These are phyloP conservation scores for Linum lewisii DNA, from an alignment of 345 rosid genomes.

Conservation along the genomic window DNA sequence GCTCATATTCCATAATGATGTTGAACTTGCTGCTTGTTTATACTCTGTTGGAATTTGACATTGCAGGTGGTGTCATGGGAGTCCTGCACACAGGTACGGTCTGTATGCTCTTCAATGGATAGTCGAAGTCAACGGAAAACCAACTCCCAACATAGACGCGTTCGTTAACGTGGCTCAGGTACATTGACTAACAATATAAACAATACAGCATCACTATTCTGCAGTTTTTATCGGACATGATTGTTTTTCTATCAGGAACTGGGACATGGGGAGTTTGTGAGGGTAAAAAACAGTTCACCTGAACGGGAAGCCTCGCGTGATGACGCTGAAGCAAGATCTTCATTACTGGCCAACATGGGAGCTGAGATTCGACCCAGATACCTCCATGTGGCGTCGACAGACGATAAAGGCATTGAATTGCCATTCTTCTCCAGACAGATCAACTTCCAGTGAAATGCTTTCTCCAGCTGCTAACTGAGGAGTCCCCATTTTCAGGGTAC, in stretches of 20 bases:
- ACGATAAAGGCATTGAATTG: constrained; percentile 44
- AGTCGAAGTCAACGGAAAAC: constrained; percentile 83
- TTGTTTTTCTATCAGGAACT: constrained; percentile 43
- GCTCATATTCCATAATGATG: too few species aligned
- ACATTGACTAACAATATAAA: constrained; percentile 4
- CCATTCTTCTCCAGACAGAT: background rate
- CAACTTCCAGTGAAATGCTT: too few species aligned
- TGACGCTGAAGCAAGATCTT: constrained; percentile 85
- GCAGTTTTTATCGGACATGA: background rate
- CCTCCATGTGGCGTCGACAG: constrained; percentile 61
- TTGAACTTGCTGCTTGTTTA: background rate
- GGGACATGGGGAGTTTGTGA: constrained; percentile 76
- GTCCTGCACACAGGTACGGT: constrained; percentile 86
- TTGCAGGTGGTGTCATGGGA: constrained; percentile 84
- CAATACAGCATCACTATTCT: background rate
- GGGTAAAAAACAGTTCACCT: constrained; percentile 75
- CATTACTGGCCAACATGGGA: constrained; percentile 98
- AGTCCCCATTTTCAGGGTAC: too few species aligned
- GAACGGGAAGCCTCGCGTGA: constrained; percentile 80
- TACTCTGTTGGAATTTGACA: background rate
- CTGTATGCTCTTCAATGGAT: constrained; percentile 89
- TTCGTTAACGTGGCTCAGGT: constrained; percentile 71
- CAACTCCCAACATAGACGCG: constrained; percentile 71
- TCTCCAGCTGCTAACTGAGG: too few species aligned
- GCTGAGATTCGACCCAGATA: constrained; percentile 64